A percentile compares a stretch with the other conserved stretches of the same genome.
Conservation (phyloP, 2,329 filamentous ascomycete genomes). For the Akanthomyces lecanii region DNA sequence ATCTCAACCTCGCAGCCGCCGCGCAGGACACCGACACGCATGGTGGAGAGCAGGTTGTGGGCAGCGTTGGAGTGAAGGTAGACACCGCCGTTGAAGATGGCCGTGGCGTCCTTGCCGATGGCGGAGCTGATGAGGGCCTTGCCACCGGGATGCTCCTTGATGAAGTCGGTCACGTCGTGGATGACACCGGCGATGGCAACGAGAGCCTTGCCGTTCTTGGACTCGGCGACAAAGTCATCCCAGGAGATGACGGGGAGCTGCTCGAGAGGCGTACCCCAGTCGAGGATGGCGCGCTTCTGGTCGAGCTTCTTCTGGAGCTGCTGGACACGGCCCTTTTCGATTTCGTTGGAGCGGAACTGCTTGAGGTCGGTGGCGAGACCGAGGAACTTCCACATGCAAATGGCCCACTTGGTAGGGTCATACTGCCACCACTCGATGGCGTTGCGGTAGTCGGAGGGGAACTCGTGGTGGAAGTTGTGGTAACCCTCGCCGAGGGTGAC, state of each 20-base stretch:
- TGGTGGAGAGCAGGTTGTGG: conserved; percentile 82
- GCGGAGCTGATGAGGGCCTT: conserved; percentile 79
- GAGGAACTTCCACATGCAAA: conserved; percentile 78
- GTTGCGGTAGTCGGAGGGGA: conserved; percentile 89
- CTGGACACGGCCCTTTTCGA: conserved; percentile 86
- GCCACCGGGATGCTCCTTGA: conserved; percentile 86
- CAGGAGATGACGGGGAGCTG: conserved; percentile 81
- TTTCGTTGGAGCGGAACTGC: conserved; percentile 87
- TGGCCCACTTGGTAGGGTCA: conserved; percentile 86
- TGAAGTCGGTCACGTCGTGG: conserved; percentile 79
- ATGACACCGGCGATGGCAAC: conserved; percentile 79
- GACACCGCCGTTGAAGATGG: conserved; percentile 88
- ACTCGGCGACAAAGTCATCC: conserved; percentile 77
- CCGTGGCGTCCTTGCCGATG: conserved; percentile 82
- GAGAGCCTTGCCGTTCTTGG: conserved; percentile 66
- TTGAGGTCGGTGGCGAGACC: conserved; percentile 84
- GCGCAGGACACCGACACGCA: conserved; percentile 81
- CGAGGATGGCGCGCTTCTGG: conserved; percentile 74
- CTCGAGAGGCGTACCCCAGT: conserved; percentile 84
- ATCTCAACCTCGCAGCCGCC: conserved; percentile 88
- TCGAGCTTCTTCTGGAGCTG: conserved; percentile 91
- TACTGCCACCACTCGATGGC: conserved; percentile 89
- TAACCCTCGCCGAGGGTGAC: conserved; percentile 85
- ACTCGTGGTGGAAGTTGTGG: conserved; percentile 96
- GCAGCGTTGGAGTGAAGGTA: conserved; percentile 88